Percentiles rank a stretch among this genome's conserved stretches.
Conservation (phyloP, 352 stramenopile genomes). For the Phytophthora crassamura region DNA sequence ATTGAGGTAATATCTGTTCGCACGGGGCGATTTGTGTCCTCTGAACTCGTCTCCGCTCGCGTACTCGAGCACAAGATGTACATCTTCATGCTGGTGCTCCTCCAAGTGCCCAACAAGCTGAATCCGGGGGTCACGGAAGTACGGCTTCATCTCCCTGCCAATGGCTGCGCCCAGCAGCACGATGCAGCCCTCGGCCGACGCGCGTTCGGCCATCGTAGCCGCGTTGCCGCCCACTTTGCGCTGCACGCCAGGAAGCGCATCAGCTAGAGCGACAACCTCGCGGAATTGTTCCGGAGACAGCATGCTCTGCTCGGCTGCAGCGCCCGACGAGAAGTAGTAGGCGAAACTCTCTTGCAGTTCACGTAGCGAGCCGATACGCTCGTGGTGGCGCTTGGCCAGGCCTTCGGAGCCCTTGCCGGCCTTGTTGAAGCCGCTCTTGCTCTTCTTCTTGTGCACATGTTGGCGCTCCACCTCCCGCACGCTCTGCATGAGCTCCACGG, state of each 20-base stretch:
- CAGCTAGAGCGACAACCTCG: conserved; percentile 72
- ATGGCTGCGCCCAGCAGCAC: conserved; percentile 81
- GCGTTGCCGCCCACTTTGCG: conserved; percentile 81
- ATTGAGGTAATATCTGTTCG: conserved; percentile 88
- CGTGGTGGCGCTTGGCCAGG: conserved; percentile 66
- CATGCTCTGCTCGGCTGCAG: conserved; percentile 86
- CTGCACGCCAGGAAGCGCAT: conserved; percentile 62
- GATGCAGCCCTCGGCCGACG: conserved; percentile 67
- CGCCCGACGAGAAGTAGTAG: conserved; percentile 84
- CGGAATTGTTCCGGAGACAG: conserved; percentile 77
- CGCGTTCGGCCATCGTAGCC: conserved; percentile 80
- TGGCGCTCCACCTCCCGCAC: conserved; percentile 55
- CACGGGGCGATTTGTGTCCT: conserved; percentile 66
- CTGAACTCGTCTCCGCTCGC: conserved; percentile 67
- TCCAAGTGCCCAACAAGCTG: conserved; percentile 72
- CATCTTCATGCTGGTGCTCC: conserved; percentile 69
- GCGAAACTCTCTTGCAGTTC: conserved; percentile 83
- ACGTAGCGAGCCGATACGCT: conserved; percentile 68
- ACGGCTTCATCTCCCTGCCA: conserved; percentile 75
- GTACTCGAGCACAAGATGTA: conserved; percentile 87
- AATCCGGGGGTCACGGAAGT: conserved; percentile 67
- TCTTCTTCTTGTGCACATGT: conserved; percentile 47
- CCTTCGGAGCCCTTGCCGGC: conserved; percentile 21
- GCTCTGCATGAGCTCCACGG: conserved; percentile 76
- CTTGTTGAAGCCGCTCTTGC: conserved; percentile 12